Evolutionary conservation across 768 basidiomycete genomes (phyloP).

Genomic region (Tylopilus felleus): DNA sequence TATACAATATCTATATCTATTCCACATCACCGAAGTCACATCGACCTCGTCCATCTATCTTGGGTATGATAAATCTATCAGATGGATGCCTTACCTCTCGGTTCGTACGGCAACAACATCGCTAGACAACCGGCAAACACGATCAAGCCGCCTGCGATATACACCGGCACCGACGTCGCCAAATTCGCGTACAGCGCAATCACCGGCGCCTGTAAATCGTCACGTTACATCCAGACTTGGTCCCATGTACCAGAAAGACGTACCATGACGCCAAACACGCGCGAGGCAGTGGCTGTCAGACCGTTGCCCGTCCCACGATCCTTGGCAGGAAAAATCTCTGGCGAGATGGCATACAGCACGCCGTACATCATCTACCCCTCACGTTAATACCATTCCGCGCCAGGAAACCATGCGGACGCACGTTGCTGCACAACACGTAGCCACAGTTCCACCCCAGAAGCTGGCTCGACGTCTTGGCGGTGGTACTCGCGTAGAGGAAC

Average conservation of each 20-base stretch:
- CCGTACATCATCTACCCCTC: conserved; percentile 66
- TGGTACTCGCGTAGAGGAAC: conserved; percentile 74
- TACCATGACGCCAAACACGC: conserved; percentile 70
- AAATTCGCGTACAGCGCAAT: conserved; percentile 70
- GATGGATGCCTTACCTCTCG: conserved; percentile 68
- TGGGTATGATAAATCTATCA: conserved; percentile 22
- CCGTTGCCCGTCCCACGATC: conserved; percentile 73
- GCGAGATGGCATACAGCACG: conserved; percentile 66
- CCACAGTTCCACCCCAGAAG: conserved; percentile 81
- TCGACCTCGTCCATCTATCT: background rate
- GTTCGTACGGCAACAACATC: conserved; percentile 68
- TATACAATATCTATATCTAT: background rate
- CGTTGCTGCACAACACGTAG: conserved; percentile 61
- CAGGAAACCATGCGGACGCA: conserved; percentile 24
- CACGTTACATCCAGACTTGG: background rate
- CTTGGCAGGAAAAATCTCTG: conserved; percentile 69
- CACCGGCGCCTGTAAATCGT: conserved; percentile 51
- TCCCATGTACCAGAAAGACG: background rate
- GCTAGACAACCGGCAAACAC: conserved; percentile 58
- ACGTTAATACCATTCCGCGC: background rate
- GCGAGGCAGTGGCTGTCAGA: conserved; percentile 53
- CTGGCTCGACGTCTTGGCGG: conserved; percentile 62
- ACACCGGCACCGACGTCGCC: conserved; percentile 64
- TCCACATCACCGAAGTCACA: background rate
- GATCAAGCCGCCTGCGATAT: conserved; percentile 63